phyloP scores from a whole-genome alignment of 805 yeast genomes.

The Metschnikowia peoriensis region DNA sequence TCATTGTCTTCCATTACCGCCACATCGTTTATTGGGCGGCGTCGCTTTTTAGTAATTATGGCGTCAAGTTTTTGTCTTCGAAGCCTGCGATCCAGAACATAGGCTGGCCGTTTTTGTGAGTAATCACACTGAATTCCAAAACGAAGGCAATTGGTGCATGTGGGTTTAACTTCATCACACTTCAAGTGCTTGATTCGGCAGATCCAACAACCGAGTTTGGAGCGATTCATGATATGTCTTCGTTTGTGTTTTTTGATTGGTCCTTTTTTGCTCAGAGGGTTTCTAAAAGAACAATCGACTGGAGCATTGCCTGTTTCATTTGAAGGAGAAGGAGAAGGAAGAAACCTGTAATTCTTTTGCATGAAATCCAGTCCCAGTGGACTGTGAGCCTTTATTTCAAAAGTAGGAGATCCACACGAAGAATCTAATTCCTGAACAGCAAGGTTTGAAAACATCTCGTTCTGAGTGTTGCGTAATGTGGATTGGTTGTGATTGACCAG shows the following conservation, averaged over 20 bases:
- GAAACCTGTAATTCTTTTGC: background rate
- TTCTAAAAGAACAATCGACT: background rate
- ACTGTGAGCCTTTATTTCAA: background rate
- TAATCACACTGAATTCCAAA: conserved; percentile 45
- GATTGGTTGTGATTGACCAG: too few relatives aligned
- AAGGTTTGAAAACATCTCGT: background rate
- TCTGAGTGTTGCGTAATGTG: background rate
- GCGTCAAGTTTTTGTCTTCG: conserved; percentile 34
- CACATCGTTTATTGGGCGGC: background rate
- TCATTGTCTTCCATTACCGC: background rate
- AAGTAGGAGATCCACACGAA: background rate
- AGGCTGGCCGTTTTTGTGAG: conserved; percentile 36
- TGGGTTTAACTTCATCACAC: conserved; percentile 41
- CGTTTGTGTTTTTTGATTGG: conserved; percentile 36
- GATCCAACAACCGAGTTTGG: conserved; percentile 46
- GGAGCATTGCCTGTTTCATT: background rate
- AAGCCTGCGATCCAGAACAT: conserved; percentile 34
- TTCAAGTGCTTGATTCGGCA: conserved; percentile 46
- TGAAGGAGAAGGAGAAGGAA: too few relatives aligned
- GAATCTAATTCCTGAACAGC: conserved; percentile 17
- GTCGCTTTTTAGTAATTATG: conserved; percentile 20
- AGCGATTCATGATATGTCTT: conserved; percentile 38
- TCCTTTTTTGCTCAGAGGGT: background rate
- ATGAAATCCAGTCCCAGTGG: background rate
- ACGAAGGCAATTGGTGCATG: conserved; percentile 35